These are phyloP conservation scores for Apiotrichum brassicae DNA, from an alignment of 1,284 basidiomycete species.

Conservation along the genomic window DNA sequence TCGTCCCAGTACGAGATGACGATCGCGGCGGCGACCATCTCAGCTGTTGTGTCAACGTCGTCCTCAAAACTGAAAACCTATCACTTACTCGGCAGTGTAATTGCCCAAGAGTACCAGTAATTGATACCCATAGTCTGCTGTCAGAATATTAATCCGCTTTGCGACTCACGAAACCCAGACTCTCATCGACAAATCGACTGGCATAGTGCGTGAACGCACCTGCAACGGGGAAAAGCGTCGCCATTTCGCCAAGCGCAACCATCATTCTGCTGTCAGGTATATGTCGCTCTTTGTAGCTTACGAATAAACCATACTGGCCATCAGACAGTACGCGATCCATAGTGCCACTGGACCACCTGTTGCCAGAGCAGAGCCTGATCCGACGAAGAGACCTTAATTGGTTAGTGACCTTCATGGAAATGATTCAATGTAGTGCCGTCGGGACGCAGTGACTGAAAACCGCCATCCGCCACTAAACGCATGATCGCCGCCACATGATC, in stretches of 20 bases:
- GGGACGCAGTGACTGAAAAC: too few relatives aligned
- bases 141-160: background rate
- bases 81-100: constrained; percentile 27
- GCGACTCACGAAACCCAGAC: constrained; percentile 48
- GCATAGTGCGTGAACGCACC: constrained; percentile 45
- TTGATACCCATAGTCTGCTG: constrained; percentile 22
- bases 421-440: too few relatives aligned
- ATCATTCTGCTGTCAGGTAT: too few relatives aligned
- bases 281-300: too few relatives aligned
- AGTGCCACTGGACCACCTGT: constrained; percentile 50
- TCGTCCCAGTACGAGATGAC: constrained; percentile 36
- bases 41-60: constrained; percentile 10
- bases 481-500: too few relatives aligned
- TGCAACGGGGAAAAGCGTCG: constrained; percentile 42
- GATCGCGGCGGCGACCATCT: constrained; percentile 22
- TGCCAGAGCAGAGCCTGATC: constrained; percentile 48
- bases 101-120: constrained; percentile 40
- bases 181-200: constrained; percentile 52
- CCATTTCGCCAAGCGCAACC: constrained; percentile 49
- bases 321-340: constrained; percentile 44
- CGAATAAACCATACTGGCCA: constrained; percentile 44
- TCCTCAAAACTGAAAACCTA: background rate
- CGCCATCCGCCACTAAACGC: too few relatives aligned
- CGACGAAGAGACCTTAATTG: constrained; percentile 50
- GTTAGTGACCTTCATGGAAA: too few relatives aligned